phyloP scores from a whole-genome alignment of 192 early-diverging fungal genomes.

The Rhizophlyctis rosea region DNA sequence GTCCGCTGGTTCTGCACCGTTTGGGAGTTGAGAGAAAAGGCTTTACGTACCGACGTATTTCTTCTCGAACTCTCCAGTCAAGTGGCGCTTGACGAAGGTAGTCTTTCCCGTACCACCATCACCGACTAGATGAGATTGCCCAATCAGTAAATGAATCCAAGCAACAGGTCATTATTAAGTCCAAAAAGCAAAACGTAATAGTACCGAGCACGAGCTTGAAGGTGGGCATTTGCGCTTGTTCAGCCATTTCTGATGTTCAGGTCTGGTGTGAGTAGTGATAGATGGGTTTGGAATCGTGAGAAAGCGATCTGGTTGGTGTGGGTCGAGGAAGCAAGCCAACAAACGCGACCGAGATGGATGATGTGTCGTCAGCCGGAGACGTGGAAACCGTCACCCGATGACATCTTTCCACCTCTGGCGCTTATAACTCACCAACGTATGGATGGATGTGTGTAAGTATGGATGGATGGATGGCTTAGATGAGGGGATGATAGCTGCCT shows the following conservation, averaged over 20 bases:
- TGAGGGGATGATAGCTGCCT: not conserved
- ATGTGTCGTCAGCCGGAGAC: not conserved
- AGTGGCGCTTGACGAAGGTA: constrained; percentile 99
- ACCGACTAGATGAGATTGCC: constrained; percentile 60
- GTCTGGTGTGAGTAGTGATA: too few relatives aligned
- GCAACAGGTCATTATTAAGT: not conserved
- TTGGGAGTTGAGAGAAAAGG: not conserved
- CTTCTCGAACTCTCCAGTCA: constrained; percentile 99
- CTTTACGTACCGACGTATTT: constrained; percentile 94
- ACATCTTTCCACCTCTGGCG: not conserved
- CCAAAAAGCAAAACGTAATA: not conserved
- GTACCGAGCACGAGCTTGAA: constrained; percentile 91
- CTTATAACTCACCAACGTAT: constrained; percentile 1
- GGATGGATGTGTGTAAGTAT: not conserved
- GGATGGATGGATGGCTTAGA: constrained; percentile 5
- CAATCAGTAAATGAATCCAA: not conserved
- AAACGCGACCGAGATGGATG: not conserved
- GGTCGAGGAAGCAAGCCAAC: not conserved
- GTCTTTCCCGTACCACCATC: constrained; percentile 99
- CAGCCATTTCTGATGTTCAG: constrained; percentile 15
- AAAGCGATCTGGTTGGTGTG: too few relatives aligned
- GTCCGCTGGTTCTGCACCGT: not conserved
- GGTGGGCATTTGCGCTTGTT: constrained; percentile 38
- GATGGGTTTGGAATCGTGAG: too few relatives aligned
- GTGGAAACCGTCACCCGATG: not conserved